phyloP scores from a whole-genome alignment of 2,329 filamentous ascomycete genomes.

The Elsinoe necatrix region DNA sequence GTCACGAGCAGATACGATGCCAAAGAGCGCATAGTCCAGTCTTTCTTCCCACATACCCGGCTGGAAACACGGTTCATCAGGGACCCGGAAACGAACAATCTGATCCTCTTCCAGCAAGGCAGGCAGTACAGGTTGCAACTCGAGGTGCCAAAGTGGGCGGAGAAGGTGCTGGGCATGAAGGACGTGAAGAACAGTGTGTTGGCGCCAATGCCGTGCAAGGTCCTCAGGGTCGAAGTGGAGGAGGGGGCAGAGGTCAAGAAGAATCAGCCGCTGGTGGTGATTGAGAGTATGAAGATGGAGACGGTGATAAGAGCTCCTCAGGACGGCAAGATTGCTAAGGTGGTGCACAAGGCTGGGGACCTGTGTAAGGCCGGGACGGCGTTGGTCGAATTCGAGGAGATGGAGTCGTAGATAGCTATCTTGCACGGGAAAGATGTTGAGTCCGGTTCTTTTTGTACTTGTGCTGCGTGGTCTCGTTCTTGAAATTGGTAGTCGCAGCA shows the following conservation, averaged over 20 bases:
- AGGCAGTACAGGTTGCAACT: constrained; percentile 49
- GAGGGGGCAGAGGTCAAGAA: constrained; percentile 77
- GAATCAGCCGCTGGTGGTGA: constrained; percentile 76
- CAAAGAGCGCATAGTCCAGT: constrained; percentile 48
- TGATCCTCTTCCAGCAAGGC: constrained; percentile 66
- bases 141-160: constrained; percentile 65
- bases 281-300: constrained; percentile 49
- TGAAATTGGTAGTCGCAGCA: too few relatives aligned
- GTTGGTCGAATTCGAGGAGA: constrained; percentile 37
- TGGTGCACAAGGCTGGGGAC: constrained; percentile 43
- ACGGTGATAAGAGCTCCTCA: constrained; percentile 45
- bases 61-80: constrained; percentile 69
- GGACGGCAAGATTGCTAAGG: constrained; percentile 39
- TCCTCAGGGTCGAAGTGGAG: constrained; percentile 77
- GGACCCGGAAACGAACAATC: constrained; percentile 42
- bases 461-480: too few relatives aligned
- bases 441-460: too few relatives aligned
- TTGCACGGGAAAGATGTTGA: too few relatives aligned
- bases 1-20: constrained; percentile 43
- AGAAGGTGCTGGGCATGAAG: constrained; percentile 76
- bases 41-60: constrained; percentile 74
- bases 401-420: not conserved
- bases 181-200: constrained; percentile 74
- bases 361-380: constrained; percentile 41
- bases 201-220: constrained; percentile 96